Percentiles rank a stretch among this genome's conserved stretches.
phyloP scores from a whole-genome alignment of 495 filamentous ascomycete species.

The Penicillium malachiteum region DNA sequence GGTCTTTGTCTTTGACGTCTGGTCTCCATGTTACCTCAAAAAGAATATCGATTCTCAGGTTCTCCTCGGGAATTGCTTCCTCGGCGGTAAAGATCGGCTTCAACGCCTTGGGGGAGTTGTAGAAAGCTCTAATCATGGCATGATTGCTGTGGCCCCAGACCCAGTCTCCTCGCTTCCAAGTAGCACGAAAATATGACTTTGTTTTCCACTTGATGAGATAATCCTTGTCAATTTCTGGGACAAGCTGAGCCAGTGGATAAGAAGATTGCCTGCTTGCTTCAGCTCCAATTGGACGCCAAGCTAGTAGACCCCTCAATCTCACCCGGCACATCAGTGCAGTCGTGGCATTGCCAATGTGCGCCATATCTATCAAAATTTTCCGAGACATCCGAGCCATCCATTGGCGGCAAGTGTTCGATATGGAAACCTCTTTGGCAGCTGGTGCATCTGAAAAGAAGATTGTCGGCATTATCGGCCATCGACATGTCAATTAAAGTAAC shows the following conservation, averaged over 20 bases:
- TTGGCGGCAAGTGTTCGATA: constrained; percentile 64
- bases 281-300: constrained; percentile 73
- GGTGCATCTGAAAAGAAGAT: constrained; percentile 79
- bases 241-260: constrained; percentile 48
- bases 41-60: constrained; percentile 81
- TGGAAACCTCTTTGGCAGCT: constrained; percentile 79
- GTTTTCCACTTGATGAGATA: constrained; percentile 88
- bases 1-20: constrained; percentile 28
- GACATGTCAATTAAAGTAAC: constrained; percentile 58
- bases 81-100: constrained; percentile 67
- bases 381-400: constrained; percentile 31
- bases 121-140: constrained; percentile 70
- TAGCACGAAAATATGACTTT: constrained; percentile 73
- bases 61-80: constrained; percentile 83
- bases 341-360: constrained; percentile 69
- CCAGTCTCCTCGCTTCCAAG: constrained; percentile 90
- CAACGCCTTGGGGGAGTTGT: constrained; percentile 61
- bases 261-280: constrained; percentile 38
- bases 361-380: constrained; percentile 59
- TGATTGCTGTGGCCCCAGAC: constrained; percentile 68
- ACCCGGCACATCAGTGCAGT: constrained; percentile 58
- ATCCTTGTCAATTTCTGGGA: constrained; percentile 72
- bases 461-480: constrained; percentile 70
- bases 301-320: constrained; percentile 73
- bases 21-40: constrained; percentile 70